Evolutionary conservation across 805 yeast genomes (phyloP).

Genomic region (Zygoascus bituminiphila): DNA sequence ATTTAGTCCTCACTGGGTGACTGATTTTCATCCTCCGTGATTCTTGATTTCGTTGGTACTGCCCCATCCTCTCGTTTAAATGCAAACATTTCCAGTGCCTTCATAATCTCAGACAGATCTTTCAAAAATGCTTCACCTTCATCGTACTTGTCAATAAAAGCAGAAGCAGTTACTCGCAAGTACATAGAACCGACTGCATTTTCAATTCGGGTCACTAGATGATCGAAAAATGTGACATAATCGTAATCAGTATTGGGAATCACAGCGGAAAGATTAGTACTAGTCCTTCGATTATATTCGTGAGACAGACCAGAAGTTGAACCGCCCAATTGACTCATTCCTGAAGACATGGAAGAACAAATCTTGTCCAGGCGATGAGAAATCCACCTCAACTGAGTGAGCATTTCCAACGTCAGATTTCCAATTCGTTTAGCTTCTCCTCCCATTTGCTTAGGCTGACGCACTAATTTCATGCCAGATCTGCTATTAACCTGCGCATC

Average conservation of each 20-base stretch:
- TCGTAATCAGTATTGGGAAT: constrained; percentile 22
- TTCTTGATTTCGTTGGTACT: too few species aligned
- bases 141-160: constrained; percentile 2
- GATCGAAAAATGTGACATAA: constrained; percentile 21
- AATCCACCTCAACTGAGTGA: constrained; percentile 13
- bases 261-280: constrained; percentile 8
- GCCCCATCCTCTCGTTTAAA: not conserved
- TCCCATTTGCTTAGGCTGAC: not conserved
- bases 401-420: constrained; percentile 11
- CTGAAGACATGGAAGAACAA: constrained; percentile 17
- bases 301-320: not conserved
- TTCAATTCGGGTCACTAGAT: constrained; percentile 27
- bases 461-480: not conserved
- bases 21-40: too few species aligned
- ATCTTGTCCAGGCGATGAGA: constrained; percentile 20
- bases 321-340: constrained; percentile 3
- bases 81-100: not conserved
- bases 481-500: not conserved
- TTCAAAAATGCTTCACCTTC: constrained; percentile 5
- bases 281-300: constrained; percentile 14
- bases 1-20: too few species aligned
- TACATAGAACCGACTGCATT: constrained; percentile 25
- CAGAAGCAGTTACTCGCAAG: constrained; percentile 15
- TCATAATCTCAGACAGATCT: constrained; percentile 5
- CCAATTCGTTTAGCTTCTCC: constrained; percentile 10